Evolutionary conservation across 1,284 basidiomycete genomes (phyloP).

Genomic region (Sanguinoderma infundibulare): DNA sequence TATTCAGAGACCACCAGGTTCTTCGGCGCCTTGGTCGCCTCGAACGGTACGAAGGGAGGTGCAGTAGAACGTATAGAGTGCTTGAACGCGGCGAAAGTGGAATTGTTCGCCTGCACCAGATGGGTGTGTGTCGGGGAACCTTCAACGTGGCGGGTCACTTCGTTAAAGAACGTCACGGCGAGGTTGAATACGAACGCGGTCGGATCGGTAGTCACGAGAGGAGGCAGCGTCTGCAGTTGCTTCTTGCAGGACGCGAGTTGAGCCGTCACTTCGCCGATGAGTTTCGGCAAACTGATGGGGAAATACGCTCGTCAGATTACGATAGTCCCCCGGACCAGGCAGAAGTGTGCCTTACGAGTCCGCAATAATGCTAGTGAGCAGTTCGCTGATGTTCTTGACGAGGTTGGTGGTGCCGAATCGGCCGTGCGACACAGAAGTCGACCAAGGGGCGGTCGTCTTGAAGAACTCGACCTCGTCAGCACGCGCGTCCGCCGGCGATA

Average conservation of each 20-base stretch:
- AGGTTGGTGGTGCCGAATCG: conserved; percentile 63
- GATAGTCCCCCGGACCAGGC: too few species aligned
- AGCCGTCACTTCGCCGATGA: conserved; percentile 40
- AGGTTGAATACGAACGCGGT: conserved; percentile 49
- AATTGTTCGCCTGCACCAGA: conserved; percentile 16
- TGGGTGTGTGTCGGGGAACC: conserved; percentile 30
- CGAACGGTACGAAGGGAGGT: conserved; percentile 41
- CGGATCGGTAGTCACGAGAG: conserved; percentile 43
- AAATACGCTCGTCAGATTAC: background rate
- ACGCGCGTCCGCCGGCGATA: conserved; percentile 45
- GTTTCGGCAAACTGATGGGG: conserved; percentile 46
- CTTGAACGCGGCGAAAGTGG: conserved; percentile 9
- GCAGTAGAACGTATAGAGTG: conserved; percentile 30
- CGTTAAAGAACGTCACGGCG: conserved; percentile 49
- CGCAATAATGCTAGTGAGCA: conserved; percentile 45
- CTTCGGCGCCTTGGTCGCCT: conserved; percentile 6
- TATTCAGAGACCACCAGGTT: conserved; percentile 28
- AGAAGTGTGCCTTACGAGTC: conserved; percentile 2
- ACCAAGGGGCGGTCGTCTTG: conserved; percentile 54
- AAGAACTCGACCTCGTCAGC: conserved; percentile 51
- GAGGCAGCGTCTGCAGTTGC: conserved; percentile 49
- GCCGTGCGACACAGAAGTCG: conserved; percentile 41
- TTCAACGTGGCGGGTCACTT: conserved; percentile 40
- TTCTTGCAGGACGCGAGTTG: conserved; percentile 40
- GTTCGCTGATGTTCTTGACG: conserved; percentile 52